phyloP scores from a whole-genome alignment of 1,139 yeast species.

The Diutina siamensis region DNA sequence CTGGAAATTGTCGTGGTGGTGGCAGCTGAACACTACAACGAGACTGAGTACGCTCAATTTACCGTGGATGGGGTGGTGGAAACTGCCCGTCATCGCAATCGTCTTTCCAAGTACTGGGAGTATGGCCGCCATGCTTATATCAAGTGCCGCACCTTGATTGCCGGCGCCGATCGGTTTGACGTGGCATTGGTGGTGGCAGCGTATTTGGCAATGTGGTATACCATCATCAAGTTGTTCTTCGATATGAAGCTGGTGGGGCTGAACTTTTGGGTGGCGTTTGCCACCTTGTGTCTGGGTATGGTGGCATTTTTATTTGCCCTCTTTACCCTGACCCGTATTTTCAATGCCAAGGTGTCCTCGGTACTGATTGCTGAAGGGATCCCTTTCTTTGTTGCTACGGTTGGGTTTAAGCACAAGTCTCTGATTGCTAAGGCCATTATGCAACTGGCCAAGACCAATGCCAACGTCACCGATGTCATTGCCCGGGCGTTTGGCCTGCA shows the following conservation, averaged over 20 bases:
- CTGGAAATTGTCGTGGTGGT: background rate
- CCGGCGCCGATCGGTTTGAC: background rate
- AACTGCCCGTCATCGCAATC: constrained; percentile 4
- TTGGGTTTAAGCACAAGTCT: constrained; percentile 87
- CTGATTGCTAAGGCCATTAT: constrained; percentile 60
- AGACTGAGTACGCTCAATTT: background rate
- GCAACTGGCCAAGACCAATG: constrained; percentile 21
- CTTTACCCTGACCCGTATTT: constrained; percentile 47
- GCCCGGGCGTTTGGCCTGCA: constrained; percentile 53
- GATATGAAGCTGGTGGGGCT: constrained; percentile 81
- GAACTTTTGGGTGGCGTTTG: constrained; percentile 78
- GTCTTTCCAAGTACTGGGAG: constrained; percentile 4
- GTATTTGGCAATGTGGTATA: constrained; percentile 83
- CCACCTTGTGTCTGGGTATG: constrained; percentile 70
- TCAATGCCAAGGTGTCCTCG: constrained; percentile 49
- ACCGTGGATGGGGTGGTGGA: background rate
- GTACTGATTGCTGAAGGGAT: constrained; percentile 80
- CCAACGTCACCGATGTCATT: constrained; percentile 36
- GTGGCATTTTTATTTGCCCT: constrained; percentile 83
- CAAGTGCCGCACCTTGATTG: background rate
- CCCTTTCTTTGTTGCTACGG: constrained; percentile 85
- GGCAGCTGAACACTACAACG: background rate
- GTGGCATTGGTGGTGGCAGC: constrained; percentile 26
- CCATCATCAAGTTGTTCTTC: constrained; percentile 62
- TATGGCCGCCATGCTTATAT: background rate